phyloP scores from a whole-genome alignment of 371 early-diverging fungal species.

The Sanchytrium tribonematis region DNA sequence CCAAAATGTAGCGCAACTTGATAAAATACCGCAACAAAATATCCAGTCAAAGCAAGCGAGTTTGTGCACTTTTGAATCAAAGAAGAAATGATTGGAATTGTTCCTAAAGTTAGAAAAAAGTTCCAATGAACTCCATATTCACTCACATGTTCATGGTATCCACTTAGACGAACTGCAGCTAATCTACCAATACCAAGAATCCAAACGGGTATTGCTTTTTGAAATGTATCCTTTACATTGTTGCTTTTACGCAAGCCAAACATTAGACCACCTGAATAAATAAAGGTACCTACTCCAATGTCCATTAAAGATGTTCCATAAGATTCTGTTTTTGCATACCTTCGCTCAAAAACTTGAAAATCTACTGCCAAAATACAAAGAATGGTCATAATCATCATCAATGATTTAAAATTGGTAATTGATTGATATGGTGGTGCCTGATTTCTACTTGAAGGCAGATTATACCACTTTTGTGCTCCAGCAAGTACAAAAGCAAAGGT shows the following conservation, averaged over 20 bases:
- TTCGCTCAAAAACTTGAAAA: constrained; percentile 66
- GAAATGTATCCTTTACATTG: constrained; percentile 1
- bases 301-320: constrained; percentile 79
- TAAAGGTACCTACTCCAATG: constrained; percentile 49
- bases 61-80: constrained; percentile 8
- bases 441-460: no score
- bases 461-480: no score
- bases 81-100: constrained; percentile 48
- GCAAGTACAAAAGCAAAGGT: no score
- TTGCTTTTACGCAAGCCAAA: constrained; percentile 15
- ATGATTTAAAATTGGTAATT: no score
- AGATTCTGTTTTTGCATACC: constrained; percentile 69
- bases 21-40: constrained; percentile 13
- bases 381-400: constrained; percentile 27
- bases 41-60: constrained; percentile 14
- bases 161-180: constrained; percentile 8
- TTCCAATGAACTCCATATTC: constrained; percentile 97
- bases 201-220: background rate
- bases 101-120: constrained; percentile 75
- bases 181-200: background rate
- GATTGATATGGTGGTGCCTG: no score
- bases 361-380: constrained; percentile 64
- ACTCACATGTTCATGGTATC: constrained; percentile 69
- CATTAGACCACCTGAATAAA: constrained; percentile 50
- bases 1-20: constrained; percentile 9